Evolutionary conservation across 208 protist genomes (phyloP), one percentile per base, ranked within the genome.

Genomic region (Trypanosoma avium): DNA sequence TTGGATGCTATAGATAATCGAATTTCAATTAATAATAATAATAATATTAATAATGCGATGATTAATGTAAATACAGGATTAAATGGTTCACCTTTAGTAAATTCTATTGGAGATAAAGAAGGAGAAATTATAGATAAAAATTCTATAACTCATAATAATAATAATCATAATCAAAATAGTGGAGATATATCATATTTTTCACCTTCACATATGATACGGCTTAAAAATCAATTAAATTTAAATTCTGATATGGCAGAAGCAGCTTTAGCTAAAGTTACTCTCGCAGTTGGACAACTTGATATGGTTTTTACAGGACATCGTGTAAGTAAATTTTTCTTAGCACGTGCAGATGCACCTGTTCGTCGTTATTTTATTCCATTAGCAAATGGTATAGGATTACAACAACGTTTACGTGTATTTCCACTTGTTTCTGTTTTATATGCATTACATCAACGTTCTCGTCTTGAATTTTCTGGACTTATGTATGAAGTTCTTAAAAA

Each of bases 401-500:
- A 88, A 68, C 84, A 84, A 38, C 81, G 88, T 22, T 78, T 91
- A 52, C 88, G 88, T 35, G 88, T 94, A 35, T 61, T 94, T 55
- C 88, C 88, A 22, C 70, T 91, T 32, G 57, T 94, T 8, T 57
- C 84, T 29, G 77, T 74, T 10, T 69, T 94, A 45, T 73, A 94
- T 55, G 88, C 88, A 7, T 33, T 91, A 46, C 88, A 94, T 67
- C 69, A 85, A 21, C 73, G 70, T 24, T 70, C 77, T 27, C 61
- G 74, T 22, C 68, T 94, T 0, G 82, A 90, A 67, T 77, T 94
- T 65, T 81, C 88, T 4, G 88, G 88, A 10, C 58, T 91, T 52
- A 72, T 91, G 58, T 94, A 91, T 60, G 88, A 94, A 46, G 78
- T 88, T 21, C 49, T 91, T 12, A 94, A 94, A 71, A 91, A 89